Conservation (phyloP, 2,329 filamentous ascomycete genomes). For the Berkeleyomyces rouxiae region DNA sequence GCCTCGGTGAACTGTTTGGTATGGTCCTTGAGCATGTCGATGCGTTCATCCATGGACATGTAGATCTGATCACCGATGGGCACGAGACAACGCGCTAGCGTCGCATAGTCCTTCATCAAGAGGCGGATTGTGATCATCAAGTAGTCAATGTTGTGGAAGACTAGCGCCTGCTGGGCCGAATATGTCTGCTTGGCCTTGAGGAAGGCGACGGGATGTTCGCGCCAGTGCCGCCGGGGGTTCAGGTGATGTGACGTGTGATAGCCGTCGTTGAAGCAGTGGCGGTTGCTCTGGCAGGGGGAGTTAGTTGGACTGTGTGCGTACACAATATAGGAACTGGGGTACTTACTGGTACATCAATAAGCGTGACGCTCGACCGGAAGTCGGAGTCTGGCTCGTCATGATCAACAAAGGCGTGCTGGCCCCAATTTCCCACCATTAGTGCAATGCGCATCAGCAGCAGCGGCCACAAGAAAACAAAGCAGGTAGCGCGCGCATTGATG, state of each 20-base stretch:
- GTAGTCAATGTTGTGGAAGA: slow-evolving; percentile 71
- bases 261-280: slow-evolving; percentile 68
- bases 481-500: slow-evolving; percentile 37
- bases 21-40: slow-evolving; percentile 44
- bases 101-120: slow-evolving; percentile 52
- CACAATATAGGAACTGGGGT: background rate
- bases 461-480: slow-evolving; percentile 51
- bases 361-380: slow-evolving; percentile 60
- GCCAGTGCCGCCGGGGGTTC: slow-evolving; percentile 65
- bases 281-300: slow-evolving; percentile 44
- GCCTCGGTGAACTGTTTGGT: slow-evolving; percentile 49
- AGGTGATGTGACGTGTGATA: slow-evolving; percentile 72
- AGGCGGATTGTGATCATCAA: slow-evolving; percentile 56
- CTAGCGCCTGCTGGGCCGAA: slow-evolving; percentile 47
- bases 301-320: slow-evolving; percentile 10
- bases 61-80: slow-evolving; percentile 56
- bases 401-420: slow-evolving; percentile 69
- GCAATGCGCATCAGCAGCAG: slow-evolving; percentile 49
- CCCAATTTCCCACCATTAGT: slow-evolving; percentile 73
- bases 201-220: slow-evolving; percentile 61
- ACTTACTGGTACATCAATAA: slow-evolving; percentile 62
- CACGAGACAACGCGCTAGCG: slow-evolving; percentile 53
- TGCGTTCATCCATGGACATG: slow-evolving; percentile 47
- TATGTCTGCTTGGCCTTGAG: slow-evolving; percentile 53
- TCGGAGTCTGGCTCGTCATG: slow-evolving; percentile 59